Conservation (phyloP, 768 basidiomycete species). For the Suillus luteus region DNA sequence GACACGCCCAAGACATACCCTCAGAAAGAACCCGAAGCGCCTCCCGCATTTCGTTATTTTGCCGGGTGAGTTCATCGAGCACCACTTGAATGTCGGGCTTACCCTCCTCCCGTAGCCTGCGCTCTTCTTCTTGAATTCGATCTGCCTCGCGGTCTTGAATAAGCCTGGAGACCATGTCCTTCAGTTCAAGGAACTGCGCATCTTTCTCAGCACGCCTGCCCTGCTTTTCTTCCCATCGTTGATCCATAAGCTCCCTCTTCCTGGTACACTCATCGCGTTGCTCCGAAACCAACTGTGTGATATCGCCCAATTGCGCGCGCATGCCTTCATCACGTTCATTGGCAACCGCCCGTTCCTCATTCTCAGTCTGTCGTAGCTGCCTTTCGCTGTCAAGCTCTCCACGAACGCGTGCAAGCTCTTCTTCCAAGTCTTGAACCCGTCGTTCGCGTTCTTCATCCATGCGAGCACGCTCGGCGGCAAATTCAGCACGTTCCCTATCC, state of each 20-base stretch:
- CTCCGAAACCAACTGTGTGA: slow-evolving; percentile 73
- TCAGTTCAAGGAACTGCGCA: slow-evolving; percentile 53
- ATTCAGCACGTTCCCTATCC: slow-evolving; percentile 48
- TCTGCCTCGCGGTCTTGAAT: slow-evolving; percentile 57
- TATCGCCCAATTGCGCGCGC: slow-evolving; percentile 62
- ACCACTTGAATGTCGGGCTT: slow-evolving; percentile 68
- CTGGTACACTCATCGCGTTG: slow-evolving; percentile 59
- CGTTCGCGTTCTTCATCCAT: slow-evolving; percentile 52
- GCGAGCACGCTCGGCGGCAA: slow-evolving; percentile 49
- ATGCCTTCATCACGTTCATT: slow-evolving; percentile 62
- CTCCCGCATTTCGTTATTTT: slow-evolving; percentile 62
- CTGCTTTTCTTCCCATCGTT: slow-evolving; percentile 65
- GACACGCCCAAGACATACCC: slow-evolving; percentile 40
- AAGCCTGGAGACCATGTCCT: slow-evolving; percentile 62
- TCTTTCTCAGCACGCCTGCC: slow-evolving; percentile 61
- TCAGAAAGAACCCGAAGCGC: slow-evolving; percentile 57
- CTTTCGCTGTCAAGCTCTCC: slow-evolving; percentile 66
- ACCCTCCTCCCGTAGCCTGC: slow-evolving; percentile 49
- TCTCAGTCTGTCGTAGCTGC: slow-evolving; percentile 54
- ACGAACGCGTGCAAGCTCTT: slow-evolving; percentile 57
- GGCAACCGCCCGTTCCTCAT: slow-evolving; percentile 63
- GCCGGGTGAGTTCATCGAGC: slow-evolving; percentile 56
- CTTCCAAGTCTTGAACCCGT: slow-evolving; percentile 61
- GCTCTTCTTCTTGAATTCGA: slow-evolving; percentile 52
- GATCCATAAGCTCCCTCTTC: slow-evolving; percentile 62